Evolutionary conservation across 1,284 basidiomycete genomes (phyloP).

Genomic region (Phaffia rhodozyma): DNA sequence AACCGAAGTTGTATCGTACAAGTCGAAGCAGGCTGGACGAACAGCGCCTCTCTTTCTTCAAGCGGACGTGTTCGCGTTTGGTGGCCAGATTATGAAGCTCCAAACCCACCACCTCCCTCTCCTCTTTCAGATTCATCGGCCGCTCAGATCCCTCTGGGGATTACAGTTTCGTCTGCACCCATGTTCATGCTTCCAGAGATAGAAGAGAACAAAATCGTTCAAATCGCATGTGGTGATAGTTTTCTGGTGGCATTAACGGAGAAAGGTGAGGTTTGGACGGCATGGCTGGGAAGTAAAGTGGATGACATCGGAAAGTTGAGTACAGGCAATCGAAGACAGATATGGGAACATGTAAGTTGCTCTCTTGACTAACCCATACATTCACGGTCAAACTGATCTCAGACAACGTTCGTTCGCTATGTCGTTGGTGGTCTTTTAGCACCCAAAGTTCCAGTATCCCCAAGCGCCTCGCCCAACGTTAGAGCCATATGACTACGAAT

Average conservation of each 20-base stretch:
- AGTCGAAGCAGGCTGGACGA: not conserved
- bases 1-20: not conserved
- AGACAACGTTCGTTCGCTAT: not conserved
- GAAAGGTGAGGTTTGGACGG: slow-evolving; percentile 34
- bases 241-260: slow-evolving; percentile 57
- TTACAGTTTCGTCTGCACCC: not conserved
- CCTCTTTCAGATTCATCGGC: not conserved
- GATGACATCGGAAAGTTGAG: slow-evolving; percentile 4
- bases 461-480: not conserved
- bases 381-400: not conserved
- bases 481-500: not conserved
- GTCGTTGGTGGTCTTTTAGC: slow-evolving; percentile 54
- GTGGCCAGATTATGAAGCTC: not conserved
- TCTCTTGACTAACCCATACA: not conserved
- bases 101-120: slow-evolving; percentile 11
- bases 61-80: too few species aligned
- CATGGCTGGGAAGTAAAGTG: slow-evolving; percentile 12
- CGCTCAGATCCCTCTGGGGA: not conserved
- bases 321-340: too few species aligned
- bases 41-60: too few species aligned
- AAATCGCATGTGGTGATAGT: slow-evolving; percentile 59
- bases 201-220: slow-evolving; percentile 43
- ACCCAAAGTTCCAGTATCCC: slow-evolving; percentile 29
- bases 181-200: not conserved
- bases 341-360: not conserved